Percentiles rank a stretch among this genome's conserved stretches.
Evolutionary conservation across 1,284 basidiomycete genomes (phyloP).

Genomic region (Cryptococcus wingfieldii): DNA sequence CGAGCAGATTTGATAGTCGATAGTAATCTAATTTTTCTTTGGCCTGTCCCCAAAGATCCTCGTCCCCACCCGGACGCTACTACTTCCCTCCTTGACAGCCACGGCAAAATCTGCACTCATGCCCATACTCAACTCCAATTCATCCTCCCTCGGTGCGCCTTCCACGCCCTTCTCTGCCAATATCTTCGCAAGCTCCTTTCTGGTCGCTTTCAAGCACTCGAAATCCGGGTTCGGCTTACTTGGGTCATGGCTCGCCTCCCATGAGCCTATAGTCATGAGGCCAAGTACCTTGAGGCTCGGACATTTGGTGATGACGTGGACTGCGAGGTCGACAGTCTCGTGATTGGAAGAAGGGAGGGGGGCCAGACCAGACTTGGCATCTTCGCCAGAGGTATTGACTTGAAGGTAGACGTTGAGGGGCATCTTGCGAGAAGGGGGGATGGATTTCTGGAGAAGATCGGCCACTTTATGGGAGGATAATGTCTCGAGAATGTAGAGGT

Average conservation of each 20-base stretch:
- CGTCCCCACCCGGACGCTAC: constrained; percentile 86
- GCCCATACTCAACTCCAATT: constrained; percentile 86
- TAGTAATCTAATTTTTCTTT: constrained; percentile 50
- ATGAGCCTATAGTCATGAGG: constrained; percentile 93
- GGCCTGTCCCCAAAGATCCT: constrained; percentile 77
- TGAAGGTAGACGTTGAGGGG: constrained; percentile 79
- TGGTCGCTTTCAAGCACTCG: constrained; percentile 61
- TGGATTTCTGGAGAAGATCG: constrained; percentile 71
- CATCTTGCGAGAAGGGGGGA: constrained; percentile 48
- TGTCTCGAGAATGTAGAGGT: constrained; percentile 84
- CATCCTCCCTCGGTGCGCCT: constrained; percentile 40
- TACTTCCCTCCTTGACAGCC: constrained; percentile 76
- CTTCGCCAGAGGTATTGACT: constrained; percentile 91
- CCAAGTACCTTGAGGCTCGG: constrained; percentile 72
- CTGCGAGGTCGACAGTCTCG: constrained; percentile 65
- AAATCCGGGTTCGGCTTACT: constrained; percentile 79
- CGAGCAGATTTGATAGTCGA: not conserved
- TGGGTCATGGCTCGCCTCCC: constrained; percentile 61
- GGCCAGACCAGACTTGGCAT: constrained; percentile 77
- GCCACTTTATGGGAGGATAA: constrained; percentile 83
- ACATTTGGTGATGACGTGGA: constrained; percentile 67
- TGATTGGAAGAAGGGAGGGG: constrained; percentile 51
- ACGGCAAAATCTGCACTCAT: constrained; percentile 95
- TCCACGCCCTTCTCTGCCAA: constrained; percentile 49
- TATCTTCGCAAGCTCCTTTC: constrained; percentile 56